Evolutionary conservation across 148 eudicot species (phyloP).

Genomic region (Rhododendron ferrugineum): DNA sequence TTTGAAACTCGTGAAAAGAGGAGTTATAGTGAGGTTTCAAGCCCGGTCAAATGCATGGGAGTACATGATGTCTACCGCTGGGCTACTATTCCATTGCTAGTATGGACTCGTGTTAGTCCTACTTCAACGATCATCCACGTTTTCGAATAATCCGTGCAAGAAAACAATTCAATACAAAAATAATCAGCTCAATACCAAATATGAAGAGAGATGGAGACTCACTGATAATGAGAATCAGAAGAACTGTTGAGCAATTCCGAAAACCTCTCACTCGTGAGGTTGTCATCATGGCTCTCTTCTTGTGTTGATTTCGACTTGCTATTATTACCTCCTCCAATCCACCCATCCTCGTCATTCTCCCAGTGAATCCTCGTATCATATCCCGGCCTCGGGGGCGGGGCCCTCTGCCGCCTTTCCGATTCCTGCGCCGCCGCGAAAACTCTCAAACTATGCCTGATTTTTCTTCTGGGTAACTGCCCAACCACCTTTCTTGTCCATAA

Average conservation of each 20-base stretch:
- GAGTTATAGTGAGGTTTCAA: no score
- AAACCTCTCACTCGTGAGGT: slow-evolving; percentile 47
- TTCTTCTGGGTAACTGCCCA: background rate
- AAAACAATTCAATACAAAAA: background rate
- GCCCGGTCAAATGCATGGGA: background rate
- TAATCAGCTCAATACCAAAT: background rate
- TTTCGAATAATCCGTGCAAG: background rate
- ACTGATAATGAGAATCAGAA: slow-evolving; percentile 83
- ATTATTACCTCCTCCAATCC: slow-evolving; percentile 56
- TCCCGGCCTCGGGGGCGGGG: slow-evolving; percentile 32
- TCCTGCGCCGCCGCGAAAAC: slow-evolving; percentile 30
- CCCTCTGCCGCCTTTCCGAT: slow-evolving; percentile 15
- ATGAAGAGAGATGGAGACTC: slow-evolving; percentile 8
- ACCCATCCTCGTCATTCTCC: slow-evolving; percentile 80
- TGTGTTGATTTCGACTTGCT: background rate
- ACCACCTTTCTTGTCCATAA: background rate
- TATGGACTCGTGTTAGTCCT: background rate
- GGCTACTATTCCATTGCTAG: background rate
- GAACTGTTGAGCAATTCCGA: slow-evolving; percentile 64
- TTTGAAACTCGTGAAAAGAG: no score
- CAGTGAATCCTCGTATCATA: slow-evolving; percentile 86
- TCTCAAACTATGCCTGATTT: slow-evolving; percentile 1
- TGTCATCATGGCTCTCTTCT: slow-evolving; percentile 26
- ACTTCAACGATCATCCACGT: background rate
- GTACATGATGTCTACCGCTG: no score